phyloP scores from a whole-genome alignment of 2,329 filamentous ascomycete species.

The Fusarium citri region DNA sequence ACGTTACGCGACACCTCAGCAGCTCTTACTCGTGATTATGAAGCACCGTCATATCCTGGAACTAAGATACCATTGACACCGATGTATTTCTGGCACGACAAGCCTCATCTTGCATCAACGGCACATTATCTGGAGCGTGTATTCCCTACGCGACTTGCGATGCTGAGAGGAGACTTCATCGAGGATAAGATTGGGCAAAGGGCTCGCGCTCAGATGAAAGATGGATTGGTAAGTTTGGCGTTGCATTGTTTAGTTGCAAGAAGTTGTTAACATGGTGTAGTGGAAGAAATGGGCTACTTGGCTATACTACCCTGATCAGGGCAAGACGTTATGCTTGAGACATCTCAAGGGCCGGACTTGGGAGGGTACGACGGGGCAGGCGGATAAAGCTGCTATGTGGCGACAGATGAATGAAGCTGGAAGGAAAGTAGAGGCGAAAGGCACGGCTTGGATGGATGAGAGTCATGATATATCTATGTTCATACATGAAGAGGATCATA shows the following conservation, averaged over 20 bases:
- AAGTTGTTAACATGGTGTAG: constrained; percentile 14
- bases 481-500: not conserved
- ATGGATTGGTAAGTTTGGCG: constrained; percentile 49
- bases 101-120: constrained; percentile 63
- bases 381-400: constrained; percentile 35
- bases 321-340: constrained; percentile 58
- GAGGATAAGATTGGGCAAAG: constrained; percentile 67
- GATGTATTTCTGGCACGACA: constrained; percentile 70
- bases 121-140: constrained; percentile 62
- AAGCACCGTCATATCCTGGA: constrained; percentile 34
- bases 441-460: not conserved
- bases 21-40: constrained; percentile 56
- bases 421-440: not conserved
- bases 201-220: constrained; percentile 67
- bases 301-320: constrained; percentile 64
- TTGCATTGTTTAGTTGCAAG: fast-evolving
- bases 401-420: constrained; percentile 21
- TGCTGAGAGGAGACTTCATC: constrained; percentile 65
- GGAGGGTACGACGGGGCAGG: constrained; percentile 51
- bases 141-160: constrained; percentile 62
- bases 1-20: constrained; percentile 56
- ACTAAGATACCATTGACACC: constrained; percentile 61
- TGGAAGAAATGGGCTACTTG: constrained; percentile 67
- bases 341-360: constrained; percentile 65
- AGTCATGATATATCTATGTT: not conserved